Evolutionary conservation across 2,329 filamentous ascomycete species (phyloP), one percentile per base, ranked within the genome.

Genomic region (Taxawa tesnikishii): DNA sequence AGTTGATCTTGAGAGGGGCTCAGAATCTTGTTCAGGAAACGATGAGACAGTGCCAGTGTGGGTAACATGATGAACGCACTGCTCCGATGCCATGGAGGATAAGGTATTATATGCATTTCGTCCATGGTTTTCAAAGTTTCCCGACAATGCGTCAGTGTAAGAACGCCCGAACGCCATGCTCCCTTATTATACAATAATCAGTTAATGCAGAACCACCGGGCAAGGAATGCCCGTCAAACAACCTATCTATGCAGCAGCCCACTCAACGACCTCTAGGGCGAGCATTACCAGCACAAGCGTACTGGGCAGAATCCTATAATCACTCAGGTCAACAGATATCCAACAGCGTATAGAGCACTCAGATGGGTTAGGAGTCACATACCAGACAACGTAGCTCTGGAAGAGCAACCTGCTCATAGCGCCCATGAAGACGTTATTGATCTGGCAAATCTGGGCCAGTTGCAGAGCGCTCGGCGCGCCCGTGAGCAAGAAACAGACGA

Each of bases 331-430:
- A 25, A 19, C 11, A 25, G 26, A 29, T 11, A 31, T 41, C 24
- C 12, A 12, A 12, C 25, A 10, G 19, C 19, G 19, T 23, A 23
- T 23, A 25, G 4, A n/a, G 9, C 4, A 18, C 15, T 26, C 10
- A 19, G 14, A 18, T 25, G 7, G 18, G 11, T 13, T 23, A n/a
- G n/a, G 19, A n/a, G 15, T 11, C 32, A 66, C 76, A 60, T 64
- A 83, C 83, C 85, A 94, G 41, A 94, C 78, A 38, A 98, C 84
- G 52, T 93, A 93, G 60, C 88, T 94, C 64, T 94, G 88, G 65
- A 96, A 94, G 31, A 96, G 62, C 35, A 98, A 70, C 54, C 75
- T 82, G 40, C 83, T 82, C 87, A 98, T 96, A 29, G 90, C 84
- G 12, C 79, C 75, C 65, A 96, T 88, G 56, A 84, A 98, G 7